phyloP scores from a whole-genome alignment of 306 rosid genomes.

The Quercus rubra region DNA sequence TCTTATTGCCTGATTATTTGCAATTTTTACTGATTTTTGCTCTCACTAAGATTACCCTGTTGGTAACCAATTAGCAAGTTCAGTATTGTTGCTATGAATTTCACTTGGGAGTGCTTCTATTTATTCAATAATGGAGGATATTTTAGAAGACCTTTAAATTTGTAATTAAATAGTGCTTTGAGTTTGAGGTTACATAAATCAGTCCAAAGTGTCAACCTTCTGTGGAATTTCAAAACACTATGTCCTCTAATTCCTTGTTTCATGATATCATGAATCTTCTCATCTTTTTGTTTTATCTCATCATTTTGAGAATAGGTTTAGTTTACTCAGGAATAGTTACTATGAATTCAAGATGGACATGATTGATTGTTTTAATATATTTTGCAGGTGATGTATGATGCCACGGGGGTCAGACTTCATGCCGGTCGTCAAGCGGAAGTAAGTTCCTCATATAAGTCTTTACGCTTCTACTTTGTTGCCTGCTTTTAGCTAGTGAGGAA shows the following conservation, averaged over 20 bases:
- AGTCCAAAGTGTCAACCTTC: background rate
- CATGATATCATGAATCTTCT: background rate
- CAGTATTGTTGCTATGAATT: background rate
- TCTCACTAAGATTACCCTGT: background rate
- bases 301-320: background rate
- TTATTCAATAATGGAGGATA: background rate
- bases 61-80: background rate
- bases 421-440: conserved; percentile 98
- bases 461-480: background rate
- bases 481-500: background rate
- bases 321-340: background rate
- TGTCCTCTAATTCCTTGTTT: background rate
- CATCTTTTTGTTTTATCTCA: background rate
- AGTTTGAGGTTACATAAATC: background rate
- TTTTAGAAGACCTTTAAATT: background rate
- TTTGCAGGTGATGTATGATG: conserved; percentile 93
- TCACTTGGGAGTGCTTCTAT: background rate
- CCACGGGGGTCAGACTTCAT: conserved; percentile 93
- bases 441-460: conserved; percentile 22
- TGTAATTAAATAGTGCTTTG: background rate
- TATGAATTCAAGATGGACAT: conserved; percentile 4
- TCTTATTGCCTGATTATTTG: background rate
- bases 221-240: background rate
- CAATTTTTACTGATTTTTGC: background rate
- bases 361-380: conserved; percentile 5